A percentile compares a stretch with the other conserved stretches of the same genome.
Conservation (phyloP, 768 basidiomycete species). For the Xerocomus potaroensis region DNA sequence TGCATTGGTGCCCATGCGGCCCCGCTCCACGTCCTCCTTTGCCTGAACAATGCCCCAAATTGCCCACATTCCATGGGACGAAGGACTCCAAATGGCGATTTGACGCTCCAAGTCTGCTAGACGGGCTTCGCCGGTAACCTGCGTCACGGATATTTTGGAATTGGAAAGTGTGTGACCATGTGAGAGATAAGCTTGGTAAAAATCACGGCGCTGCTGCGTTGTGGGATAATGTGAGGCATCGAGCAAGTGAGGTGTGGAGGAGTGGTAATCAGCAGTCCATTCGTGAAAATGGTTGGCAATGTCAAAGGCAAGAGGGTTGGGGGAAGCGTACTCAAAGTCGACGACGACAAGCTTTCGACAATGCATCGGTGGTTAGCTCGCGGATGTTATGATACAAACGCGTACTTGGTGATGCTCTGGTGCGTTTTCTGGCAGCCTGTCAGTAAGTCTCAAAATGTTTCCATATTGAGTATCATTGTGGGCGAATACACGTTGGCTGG, state of each 20-base stretch:
- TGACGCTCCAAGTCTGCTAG: constrained; percentile 67
- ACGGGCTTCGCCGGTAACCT: constrained; percentile 35
- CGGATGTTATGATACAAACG: constrained; percentile 15
- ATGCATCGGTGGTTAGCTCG: constrained; percentile 10
- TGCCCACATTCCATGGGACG: constrained; percentile 89
- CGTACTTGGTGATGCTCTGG: constrained; percentile 75
- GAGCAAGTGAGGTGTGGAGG: constrained; percentile 61
- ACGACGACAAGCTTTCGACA: constrained; percentile 88
- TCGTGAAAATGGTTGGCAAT: constrained; percentile 97
- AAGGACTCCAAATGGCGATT: constrained; percentile 84
- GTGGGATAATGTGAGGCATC: constrained; percentile 68
- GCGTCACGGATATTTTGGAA: constrained; percentile 18
- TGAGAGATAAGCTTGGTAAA: constrained; percentile 79
- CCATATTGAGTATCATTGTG: constrained; percentile 98
- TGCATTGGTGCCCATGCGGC: constrained; percentile 41
- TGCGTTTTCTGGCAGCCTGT: constrained; percentile 43
- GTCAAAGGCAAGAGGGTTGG: constrained; percentile 91
- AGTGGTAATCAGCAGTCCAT: constrained; percentile 92
- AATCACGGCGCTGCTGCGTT: constrained; percentile 66
- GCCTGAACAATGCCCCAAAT: constrained; percentile 95
- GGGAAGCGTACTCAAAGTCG: constrained; percentile 95
- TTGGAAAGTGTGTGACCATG: constrained; percentile 41
- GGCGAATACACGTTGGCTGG: constrained; percentile 68
- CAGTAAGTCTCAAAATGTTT: constrained; percentile 74
- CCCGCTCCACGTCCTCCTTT: constrained; percentile 61